Conservation (phyloP, 371 early-diverging fungal genomes). For the Mortierella sp. region DNA sequence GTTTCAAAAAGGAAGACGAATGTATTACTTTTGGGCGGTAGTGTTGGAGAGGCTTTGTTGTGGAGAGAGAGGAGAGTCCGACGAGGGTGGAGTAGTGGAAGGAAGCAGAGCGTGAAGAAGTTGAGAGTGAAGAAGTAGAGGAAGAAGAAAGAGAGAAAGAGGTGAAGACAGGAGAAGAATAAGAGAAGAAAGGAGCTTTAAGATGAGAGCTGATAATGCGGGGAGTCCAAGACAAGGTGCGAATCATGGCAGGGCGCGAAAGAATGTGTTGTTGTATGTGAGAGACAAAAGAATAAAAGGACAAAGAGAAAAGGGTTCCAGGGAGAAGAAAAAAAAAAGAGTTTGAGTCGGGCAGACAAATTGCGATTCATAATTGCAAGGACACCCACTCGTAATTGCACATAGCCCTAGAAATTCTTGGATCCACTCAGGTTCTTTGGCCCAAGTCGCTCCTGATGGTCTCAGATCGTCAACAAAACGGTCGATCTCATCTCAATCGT, state of each 20-base stretch:
- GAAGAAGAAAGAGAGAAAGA: neutral
- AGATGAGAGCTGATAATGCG: neutral
- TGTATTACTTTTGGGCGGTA: neutral
- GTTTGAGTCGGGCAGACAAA: neutral
- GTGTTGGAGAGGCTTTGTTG: conserved; percentile 1
- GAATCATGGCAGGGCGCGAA: neutral
- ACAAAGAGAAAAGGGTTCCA: no score
- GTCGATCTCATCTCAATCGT: no score
- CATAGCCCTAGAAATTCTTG: neutral
- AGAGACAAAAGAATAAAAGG: neutral
- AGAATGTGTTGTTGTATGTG: neutral
- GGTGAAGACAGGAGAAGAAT: neutral
- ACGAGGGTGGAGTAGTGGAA: neutral
- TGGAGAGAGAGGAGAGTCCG: neutral
- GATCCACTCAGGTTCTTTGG: no score
- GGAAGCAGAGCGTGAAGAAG: neutral
- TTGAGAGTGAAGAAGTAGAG: neutral
- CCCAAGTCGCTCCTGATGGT: no score
- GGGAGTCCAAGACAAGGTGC: conserved; percentile 8
- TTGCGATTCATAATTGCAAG: neutral
- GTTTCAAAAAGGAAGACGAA: neutral
- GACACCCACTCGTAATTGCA: neutral
- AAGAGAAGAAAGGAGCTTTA: neutral
- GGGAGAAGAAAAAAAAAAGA: neutral
- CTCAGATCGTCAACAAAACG: no score